phyloP scores from a whole-genome alignment of 495 filamentous ascomycete genomes.

The Penicillium atrosanguineum region DNA sequence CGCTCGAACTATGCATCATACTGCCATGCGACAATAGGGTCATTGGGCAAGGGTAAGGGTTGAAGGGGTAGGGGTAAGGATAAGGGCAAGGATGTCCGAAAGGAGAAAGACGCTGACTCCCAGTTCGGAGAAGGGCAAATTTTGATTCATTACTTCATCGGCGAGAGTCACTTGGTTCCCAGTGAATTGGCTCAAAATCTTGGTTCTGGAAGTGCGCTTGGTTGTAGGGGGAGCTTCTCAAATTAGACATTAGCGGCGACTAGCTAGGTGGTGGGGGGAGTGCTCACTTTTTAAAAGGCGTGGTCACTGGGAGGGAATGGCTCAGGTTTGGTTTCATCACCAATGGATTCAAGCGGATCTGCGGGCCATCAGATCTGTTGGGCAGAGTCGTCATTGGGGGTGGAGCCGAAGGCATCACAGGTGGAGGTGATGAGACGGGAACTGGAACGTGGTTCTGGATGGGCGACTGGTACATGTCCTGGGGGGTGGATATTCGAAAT shows the following conservation, averaged over 20 bases:
- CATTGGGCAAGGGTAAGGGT: not conserved
- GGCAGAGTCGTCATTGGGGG: constrained; percentile 38
- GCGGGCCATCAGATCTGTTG: constrained; percentile 39
- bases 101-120: constrained; percentile 4
- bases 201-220: constrained; percentile 80
- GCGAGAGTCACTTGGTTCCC: constrained; percentile 38
- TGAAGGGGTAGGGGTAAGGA: not conserved
- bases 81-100: constrained; percentile 1
- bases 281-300: constrained; percentile 46
- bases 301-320: constrained; percentile 42
- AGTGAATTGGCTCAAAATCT: constrained; percentile 72
- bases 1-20: constrained; percentile 35
- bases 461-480: constrained; percentile 39
- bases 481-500: constrained; percentile 41
- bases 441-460: constrained; percentile 32
- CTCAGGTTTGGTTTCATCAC: constrained; percentile 48
- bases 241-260: constrained; percentile 31
- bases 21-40: constrained; percentile 28
- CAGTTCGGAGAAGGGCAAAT: not conserved
- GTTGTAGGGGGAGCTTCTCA: constrained; percentile 65
- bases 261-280: not conserved
- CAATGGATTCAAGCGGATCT: constrained; percentile 48
- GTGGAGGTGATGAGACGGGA: constrained; percentile 33
- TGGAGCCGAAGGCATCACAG: constrained; percentile 31
- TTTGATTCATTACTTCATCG: constrained; percentile 16